Conservation (phyloP, 1,284 basidiomycete species). For the Austroboletus niveus region DNA sequence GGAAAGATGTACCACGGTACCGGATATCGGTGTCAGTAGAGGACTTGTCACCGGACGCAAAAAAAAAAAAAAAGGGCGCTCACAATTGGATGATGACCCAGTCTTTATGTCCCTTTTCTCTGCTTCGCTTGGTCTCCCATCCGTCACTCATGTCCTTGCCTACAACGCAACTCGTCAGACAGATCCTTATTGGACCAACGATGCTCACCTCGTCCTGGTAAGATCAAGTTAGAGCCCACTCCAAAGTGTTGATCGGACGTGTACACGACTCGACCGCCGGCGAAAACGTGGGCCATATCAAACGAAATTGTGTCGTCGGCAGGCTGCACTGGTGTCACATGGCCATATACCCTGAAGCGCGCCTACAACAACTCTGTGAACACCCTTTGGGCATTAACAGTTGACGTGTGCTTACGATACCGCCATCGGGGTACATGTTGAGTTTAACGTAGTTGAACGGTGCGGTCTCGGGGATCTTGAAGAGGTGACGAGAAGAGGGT, state of each 20-base stretch:
- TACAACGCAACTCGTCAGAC: constrained; percentile 1
- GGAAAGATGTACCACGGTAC: not conserved
- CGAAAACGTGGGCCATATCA: constrained; percentile 89
- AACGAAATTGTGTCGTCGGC: constrained; percentile 48
- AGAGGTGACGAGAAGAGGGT: constrained; percentile 84
- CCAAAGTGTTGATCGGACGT: constrained; percentile 95
- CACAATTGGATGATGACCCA: constrained; percentile 91
- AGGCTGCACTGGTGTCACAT: constrained; percentile 67
- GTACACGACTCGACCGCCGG: constrained; percentile 81
- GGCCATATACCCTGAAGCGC: constrained; percentile 85
- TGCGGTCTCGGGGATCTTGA: constrained; percentile 60
- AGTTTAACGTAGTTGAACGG: constrained; percentile 84
- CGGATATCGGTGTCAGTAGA: not conserved
- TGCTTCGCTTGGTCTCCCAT: constrained; percentile 95
- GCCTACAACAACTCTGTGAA: constrained; percentile 49
- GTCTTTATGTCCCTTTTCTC: constrained; percentile 79
- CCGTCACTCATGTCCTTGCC: constrained; percentile 95
- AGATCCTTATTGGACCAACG: not conserved
- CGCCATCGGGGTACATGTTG: constrained; percentile 96
- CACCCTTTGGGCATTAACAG: not conserved
- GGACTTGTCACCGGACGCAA: not conserved
- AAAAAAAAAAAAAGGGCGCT: constrained; percentile 28
- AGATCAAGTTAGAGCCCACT: constrained; percentile 84
- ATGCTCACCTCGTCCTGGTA: constrained; percentile 77
- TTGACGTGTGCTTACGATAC: constrained; percentile 63